phyloP scores from a whole-genome alignment of 345 rosid species.

The Combretum micranthum region DNA sequence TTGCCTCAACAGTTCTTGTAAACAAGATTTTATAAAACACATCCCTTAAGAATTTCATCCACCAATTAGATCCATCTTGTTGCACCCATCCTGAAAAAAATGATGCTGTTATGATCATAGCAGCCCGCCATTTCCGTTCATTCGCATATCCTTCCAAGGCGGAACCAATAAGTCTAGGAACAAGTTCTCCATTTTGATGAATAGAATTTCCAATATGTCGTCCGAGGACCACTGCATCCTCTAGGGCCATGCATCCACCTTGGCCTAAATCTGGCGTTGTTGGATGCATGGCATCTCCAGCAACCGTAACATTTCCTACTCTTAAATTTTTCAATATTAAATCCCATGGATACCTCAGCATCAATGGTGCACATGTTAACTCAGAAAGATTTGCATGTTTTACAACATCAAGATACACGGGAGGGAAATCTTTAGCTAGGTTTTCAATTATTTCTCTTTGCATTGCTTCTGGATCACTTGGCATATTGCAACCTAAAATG shows the following conservation, averaged over 20 bases:
- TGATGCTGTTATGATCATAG: constrained; percentile 17
- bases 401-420: constrained; percentile 17
- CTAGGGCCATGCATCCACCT: constrained; percentile 37
- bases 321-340: constrained; percentile 24
- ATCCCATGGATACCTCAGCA: constrained; percentile 34
- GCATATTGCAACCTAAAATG: constrained; percentile 10
- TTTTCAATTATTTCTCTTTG: constrained; percentile 19
- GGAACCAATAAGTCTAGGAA: constrained; percentile 1
- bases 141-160: constrained; percentile 18
- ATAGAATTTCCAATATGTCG: constrained; percentile 24
- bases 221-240: constrained; percentile 35
- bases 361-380: constrained; percentile 19
- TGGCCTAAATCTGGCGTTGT: constrained; percentile 40
- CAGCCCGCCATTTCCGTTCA: constrained; percentile 32
- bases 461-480: constrained; percentile 16
- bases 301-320: constrained; percentile 31
- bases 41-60: constrained; percentile 26
- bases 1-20: background rate
- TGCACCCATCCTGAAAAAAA: constrained; percentile 33
- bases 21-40: constrained; percentile 13
- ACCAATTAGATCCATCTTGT: constrained; percentile 22
- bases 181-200: constrained; percentile 1
- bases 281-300: constrained; percentile 53
- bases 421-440: constrained; percentile 17
- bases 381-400: constrained; percentile 21